Evolutionary conservation across 495 filamentous ascomycete species (phyloP).

Genomic region (Apiosordaria backusii): DNA sequence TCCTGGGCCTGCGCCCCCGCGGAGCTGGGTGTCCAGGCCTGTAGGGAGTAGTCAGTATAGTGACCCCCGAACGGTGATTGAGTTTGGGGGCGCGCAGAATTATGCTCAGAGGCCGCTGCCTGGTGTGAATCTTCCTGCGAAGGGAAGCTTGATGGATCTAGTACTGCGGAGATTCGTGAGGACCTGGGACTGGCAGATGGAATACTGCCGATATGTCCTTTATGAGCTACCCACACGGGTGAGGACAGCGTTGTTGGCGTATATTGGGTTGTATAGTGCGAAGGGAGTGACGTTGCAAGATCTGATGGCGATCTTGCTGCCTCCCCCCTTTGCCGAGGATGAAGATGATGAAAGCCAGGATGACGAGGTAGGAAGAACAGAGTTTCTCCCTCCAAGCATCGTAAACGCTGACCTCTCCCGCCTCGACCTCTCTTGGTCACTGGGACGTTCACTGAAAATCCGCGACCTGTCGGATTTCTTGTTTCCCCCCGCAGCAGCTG

Average conservation of each 20-base stretch:
- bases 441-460: conserved; percentile 57
- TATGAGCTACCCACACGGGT: conserved; percentile 59
- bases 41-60: not conserved
- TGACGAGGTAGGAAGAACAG: conserved; percentile 2
- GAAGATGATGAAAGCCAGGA: conserved; percentile 25
- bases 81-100: not conserved
- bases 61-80: not conserved
- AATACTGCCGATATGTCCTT: conserved; percentile 65
- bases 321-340: conserved; percentile 29
- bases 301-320: conserved; percentile 38
- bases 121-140: conserved; percentile 28
- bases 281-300: conserved; percentile 44
- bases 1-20: conserved; percentile 66
- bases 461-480: conserved; percentile 58
- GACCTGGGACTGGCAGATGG: conserved; percentile 66
- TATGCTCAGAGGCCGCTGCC: not conserved
- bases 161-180: conserved; percentile 57
- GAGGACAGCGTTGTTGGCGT: conserved; percentile 59
- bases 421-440: conserved; percentile 61
- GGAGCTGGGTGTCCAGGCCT: conserved; percentile 57
- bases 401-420: conserved; percentile 53
- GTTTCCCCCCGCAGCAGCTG: conserved; percentile 23
- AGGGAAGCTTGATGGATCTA: conserved; percentile 54
- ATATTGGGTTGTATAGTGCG: conserved; percentile 50
- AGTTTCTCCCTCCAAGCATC: conserved; percentile 18